These are phyloP conservation scores for Aspergillus terreus DNA, from an alignment of 2,329 filamentous ascomycete genomes.

Conservation along the genomic window DNA sequence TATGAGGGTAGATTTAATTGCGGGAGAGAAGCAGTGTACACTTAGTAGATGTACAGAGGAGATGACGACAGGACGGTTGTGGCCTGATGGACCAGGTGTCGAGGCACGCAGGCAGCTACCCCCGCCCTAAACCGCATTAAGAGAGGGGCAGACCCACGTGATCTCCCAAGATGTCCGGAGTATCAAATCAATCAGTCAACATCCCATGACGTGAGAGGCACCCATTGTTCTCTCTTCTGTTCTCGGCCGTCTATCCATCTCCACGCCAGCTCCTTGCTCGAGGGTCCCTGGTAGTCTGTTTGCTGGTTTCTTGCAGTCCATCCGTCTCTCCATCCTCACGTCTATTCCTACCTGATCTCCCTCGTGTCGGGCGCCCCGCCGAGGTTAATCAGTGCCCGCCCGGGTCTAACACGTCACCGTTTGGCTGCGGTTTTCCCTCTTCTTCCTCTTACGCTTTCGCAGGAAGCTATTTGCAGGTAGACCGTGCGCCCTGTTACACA, in stretches of 20 bases:
- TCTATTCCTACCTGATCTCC: not conserved
- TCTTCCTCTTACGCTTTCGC: not conserved
- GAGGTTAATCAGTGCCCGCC: slow-evolving; percentile 3
- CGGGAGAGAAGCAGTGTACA: not conserved
- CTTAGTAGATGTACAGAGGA: not conserved
- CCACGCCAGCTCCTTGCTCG: not conserved
- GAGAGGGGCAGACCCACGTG: slow-evolving; percentile 21
- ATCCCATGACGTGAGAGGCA: slow-evolving; percentile 17
- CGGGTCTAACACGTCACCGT: slow-evolving; percentile 16
- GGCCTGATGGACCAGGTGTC: not conserved
- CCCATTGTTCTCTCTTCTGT: not conserved
- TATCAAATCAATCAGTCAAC: not conserved
- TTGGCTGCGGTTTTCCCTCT: not conserved
- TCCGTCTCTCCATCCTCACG: not conserved
- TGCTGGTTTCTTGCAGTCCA: not conserved
- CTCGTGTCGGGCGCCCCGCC: slow-evolving; percentile 1
- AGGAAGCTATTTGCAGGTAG: not conserved
- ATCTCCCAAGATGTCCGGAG: not conserved
- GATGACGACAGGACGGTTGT: not conserved
- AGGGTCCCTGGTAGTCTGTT: not conserved
- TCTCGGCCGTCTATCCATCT: not conserved
- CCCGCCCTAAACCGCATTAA: slow-evolving; percentile 19
- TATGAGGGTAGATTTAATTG: not conserved
- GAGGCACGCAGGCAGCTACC: slow-evolving; percentile 1
- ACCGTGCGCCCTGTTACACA: not conserved